Evolutionary conservation across 2,329 filamentous ascomycete species (phyloP).

Genomic region (Neoascochyta sp.): DNA sequence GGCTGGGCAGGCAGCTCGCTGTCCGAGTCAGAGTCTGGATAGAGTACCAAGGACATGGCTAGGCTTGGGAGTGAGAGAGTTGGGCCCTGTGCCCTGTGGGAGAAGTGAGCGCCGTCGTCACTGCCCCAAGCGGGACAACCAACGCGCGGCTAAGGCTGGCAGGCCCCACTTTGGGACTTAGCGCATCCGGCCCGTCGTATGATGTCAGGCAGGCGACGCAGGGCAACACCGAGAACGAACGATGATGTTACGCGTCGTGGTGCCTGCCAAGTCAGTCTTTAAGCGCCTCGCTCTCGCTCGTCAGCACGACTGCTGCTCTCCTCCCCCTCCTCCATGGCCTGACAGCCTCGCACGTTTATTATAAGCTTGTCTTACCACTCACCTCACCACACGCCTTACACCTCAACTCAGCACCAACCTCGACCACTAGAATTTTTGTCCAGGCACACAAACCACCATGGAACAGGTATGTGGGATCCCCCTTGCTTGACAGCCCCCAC

Average conservation of each 20-base stretch:
- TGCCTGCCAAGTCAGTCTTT: conserved; percentile 33
- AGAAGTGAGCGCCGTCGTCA: conserved; percentile 20
- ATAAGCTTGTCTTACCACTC: too few relatives aligned
- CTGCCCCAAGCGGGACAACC: conserved; percentile 14
- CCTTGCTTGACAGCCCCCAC: conserved; percentile 1
- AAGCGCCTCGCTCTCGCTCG: conserved; percentile 9
- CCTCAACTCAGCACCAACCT: background rate
- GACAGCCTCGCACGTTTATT: conserved; percentile 2
- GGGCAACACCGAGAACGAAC: conserved; percentile 15
- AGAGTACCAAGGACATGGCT: conserved; percentile 32
- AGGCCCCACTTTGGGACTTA: conserved; percentile 16
- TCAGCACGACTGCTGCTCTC: conserved; percentile 12
- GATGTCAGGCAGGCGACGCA: conserved; percentile 24
- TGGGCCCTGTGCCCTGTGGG: conserved; percentile 11
- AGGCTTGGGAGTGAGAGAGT: conserved; percentile 12
- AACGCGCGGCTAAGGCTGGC: conserved; percentile 5
- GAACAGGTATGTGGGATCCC: conserved; percentile 4
- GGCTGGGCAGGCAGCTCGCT: conserved; percentile 29
- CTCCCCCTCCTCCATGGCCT: conserved; percentile 2
- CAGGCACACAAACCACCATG: conserved; percentile 5
- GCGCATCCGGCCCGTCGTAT: conserved; percentile 16
- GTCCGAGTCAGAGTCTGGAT: conserved; percentile 56
- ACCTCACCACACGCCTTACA: conserved; percentile 3
- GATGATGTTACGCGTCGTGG: conserved; percentile 32
- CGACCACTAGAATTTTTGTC: conserved; percentile 3